Evolutionary conservation across 805 yeast genomes (phyloP).

Genomic region (Starmerella kuoi): DNA sequence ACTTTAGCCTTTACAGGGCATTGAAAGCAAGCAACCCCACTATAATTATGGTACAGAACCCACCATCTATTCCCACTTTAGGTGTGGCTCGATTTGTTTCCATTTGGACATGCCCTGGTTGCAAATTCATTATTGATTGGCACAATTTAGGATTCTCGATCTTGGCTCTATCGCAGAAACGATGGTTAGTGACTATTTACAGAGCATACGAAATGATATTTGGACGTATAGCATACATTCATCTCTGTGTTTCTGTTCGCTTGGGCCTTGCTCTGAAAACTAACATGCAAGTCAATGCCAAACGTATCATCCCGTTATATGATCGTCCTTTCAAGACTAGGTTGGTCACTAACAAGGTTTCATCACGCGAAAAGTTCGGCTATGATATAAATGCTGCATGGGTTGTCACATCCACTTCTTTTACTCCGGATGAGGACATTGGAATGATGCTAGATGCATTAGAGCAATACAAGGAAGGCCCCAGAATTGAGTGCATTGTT

Average conservation of each 20-base stretch:
- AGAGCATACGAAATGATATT: conserved; percentile 51
- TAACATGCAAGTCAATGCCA: conserved; percentile 41
- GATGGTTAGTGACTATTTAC: conserved; percentile 36
- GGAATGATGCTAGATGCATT: conserved; percentile 56
- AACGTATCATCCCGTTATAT: conserved; percentile 52
- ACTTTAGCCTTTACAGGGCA: conserved; percentile 35
- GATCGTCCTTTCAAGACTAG: conserved; percentile 70
- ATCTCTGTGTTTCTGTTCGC: conserved; percentile 67
- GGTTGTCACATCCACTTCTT: conserved; percentile 80
- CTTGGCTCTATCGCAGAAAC: conserved; percentile 42
- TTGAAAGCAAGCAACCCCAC: conserved; percentile 31
- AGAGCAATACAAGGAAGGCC: conserved; percentile 25
- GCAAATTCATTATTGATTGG: conserved; percentile 80
- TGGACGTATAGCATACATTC: conserved; percentile 52
- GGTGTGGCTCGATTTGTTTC: conserved; percentile 48
- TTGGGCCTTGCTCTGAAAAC: conserved; percentile 50
- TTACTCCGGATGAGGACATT: conserved; percentile 92
- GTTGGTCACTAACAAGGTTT: conserved; percentile 34
- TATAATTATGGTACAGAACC: conserved; percentile 64
- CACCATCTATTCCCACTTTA: conserved; percentile 80
- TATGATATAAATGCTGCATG: conserved; percentile 48
- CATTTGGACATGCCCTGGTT: conserved; percentile 37
- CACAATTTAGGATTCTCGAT: conserved; percentile 87
- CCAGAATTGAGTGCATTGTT: conserved; percentile 57
- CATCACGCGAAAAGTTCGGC: conserved; percentile 30